Evolutionary conservation across 192 early-diverging fungal genomes (phyloP).

Genomic region (Coemansia sp.): DNA sequence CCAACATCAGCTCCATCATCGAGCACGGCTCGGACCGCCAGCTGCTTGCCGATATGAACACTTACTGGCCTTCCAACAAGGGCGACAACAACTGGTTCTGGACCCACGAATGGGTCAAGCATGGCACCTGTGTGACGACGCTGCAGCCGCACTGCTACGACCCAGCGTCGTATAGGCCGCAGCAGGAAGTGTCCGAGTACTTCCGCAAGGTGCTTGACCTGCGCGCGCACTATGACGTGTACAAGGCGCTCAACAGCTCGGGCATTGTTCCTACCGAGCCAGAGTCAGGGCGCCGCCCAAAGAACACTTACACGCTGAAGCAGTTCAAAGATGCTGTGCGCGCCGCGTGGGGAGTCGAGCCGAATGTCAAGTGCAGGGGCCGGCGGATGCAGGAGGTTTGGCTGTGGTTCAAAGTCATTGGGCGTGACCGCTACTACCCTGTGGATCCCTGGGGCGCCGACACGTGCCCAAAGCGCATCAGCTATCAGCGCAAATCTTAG

Average conservation of each 20-base stretch:
- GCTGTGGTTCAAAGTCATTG: constrained; percentile 56
- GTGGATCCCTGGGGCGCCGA: constrained; percentile 46
- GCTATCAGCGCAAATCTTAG: constrained; percentile 40
- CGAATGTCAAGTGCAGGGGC: constrained; percentile 50
- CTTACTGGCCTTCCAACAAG: constrained; percentile 70
- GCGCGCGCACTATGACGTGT: constrained; percentile 61
- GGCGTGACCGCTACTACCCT: constrained; percentile 45
- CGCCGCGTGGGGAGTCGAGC: constrained; percentile 43
- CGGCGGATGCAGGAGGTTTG: constrained; percentile 44
- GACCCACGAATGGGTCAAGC: constrained; percentile 82
- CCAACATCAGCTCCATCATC: constrained; percentile 60
- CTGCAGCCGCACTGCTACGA: constrained; percentile 64
- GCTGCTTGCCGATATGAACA: constrained; percentile 58
- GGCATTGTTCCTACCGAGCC: constrained; percentile 53
- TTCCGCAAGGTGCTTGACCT: constrained; percentile 60
- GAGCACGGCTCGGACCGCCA: constrained; percentile 29
- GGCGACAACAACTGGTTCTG: constrained; percentile 80
- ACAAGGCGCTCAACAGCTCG: constrained; percentile 50
- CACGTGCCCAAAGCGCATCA: constrained; percentile 34
- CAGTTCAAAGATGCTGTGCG: constrained; percentile 45
- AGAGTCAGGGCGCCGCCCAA: constrained; percentile 34
- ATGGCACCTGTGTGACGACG: constrained; percentile 76
- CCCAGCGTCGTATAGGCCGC: constrained; percentile 28
- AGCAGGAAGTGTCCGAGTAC: constrained; percentile 65
- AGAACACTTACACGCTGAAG: constrained; percentile 44